Percentiles rank a stretch among this genome's conserved stretches.
phyloP scores from a whole-genome alignment of 2,329 filamentous ascomycete species.

The Emericellopsis cladophorae region DNA sequence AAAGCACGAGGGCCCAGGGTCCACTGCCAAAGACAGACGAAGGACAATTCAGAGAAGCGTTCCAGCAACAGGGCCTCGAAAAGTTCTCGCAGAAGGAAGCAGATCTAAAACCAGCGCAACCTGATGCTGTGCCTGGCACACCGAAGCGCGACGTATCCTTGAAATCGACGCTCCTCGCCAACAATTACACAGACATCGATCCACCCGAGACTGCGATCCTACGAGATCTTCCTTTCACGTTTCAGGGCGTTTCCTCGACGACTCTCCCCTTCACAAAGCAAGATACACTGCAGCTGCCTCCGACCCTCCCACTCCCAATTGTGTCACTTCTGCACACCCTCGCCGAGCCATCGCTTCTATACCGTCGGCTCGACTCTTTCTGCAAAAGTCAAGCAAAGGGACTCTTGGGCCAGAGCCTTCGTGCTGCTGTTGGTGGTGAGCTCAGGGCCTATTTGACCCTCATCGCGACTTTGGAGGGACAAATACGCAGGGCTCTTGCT shows the following conservation, averaged over 20 bases:
- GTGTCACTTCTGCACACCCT: slow-evolving; percentile 79
- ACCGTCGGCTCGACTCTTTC: slow-evolving; percentile 68
- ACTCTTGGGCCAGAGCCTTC: slow-evolving; percentile 81
- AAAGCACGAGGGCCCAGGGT: slow-evolving; percentile 21
- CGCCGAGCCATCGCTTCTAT: slow-evolving; percentile 88
- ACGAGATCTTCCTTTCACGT: slow-evolving; percentile 78
- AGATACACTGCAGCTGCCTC: slow-evolving; percentile 61
- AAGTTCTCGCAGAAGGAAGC: slow-evolving; percentile 23
- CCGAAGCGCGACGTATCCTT: slow-evolving; percentile 37
- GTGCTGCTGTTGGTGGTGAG: slow-evolving; percentile 75
- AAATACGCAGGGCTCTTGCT: slow-evolving; percentile 73
- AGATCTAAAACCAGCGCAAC: slow-evolving; percentile 21
- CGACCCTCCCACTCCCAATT: slow-evolving; percentile 69
- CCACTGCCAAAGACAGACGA: slow-evolving; percentile 28
- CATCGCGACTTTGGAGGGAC: slow-evolving; percentile 82
- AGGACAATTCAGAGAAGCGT: slow-evolving; percentile 37
- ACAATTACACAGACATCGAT: slow-evolving; percentile 41
- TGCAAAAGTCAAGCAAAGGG: slow-evolving; percentile 62
- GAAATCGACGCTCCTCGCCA: slow-evolving; percentile 44
- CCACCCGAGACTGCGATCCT: slow-evolving; percentile 56
- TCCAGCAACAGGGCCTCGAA: slow-evolving; percentile 38
- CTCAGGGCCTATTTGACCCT: slow-evolving; percentile 81
- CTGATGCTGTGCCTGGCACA: slow-evolving; percentile 18
- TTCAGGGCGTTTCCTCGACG: slow-evolving; percentile 83
- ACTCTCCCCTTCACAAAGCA: slow-evolving; percentile 65